phyloP scores from a whole-genome alignment of 768 basidiomycete genomes.

The Boletellus emodensis region DNA sequence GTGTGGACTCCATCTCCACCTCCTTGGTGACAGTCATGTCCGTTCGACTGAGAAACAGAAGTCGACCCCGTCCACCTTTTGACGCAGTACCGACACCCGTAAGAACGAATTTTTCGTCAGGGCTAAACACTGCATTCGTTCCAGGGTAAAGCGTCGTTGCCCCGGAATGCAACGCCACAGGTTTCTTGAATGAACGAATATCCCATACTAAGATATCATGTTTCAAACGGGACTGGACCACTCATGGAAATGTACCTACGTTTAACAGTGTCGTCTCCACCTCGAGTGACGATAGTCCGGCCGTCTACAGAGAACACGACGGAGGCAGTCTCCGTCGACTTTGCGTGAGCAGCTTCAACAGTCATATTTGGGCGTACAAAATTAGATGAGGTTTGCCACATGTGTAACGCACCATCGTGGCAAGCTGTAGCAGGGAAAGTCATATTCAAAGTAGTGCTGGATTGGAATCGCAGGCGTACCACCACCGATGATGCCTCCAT shows the following conservation, averaged over 20 bases:
- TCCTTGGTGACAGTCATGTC: constrained; percentile 65
- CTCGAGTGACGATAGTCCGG: constrained; percentile 77
- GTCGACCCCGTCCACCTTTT: constrained; percentile 64
- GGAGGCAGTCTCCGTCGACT: constrained; percentile 83
- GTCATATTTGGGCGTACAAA: constrained; percentile 87
- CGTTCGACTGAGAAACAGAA: constrained; percentile 71
- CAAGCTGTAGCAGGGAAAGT: constrained; percentile 52
- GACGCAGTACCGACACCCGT: constrained; percentile 73
- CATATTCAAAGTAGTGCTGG: background rate
- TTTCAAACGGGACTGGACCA: constrained; percentile 2
- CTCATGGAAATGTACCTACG: constrained; percentile 49
- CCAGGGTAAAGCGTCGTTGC: constrained; percentile 81
- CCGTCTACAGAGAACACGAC: constrained; percentile 88
- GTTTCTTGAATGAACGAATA: constrained; percentile 84
- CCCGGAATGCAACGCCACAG: constrained; percentile 61
- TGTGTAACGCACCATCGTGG: constrained; percentile 85
- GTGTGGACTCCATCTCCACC: constrained; percentile 67
- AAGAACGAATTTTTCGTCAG: constrained; percentile 84
- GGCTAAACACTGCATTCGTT: constrained; percentile 94
- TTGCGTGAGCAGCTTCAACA: constrained; percentile 83
- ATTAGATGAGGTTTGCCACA: constrained; percentile 92
- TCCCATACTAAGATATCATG: constrained; percentile 76
- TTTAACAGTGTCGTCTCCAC: constrained; percentile 95
- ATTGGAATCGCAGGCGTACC: constrained; percentile 46
- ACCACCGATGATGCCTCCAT: constrained; percentile 87